These are phyloP conservation scores for Phytophthora palmivora DNA, from an alignment of 352 stramenopile genomes.

Conservation along the genomic window DNA sequence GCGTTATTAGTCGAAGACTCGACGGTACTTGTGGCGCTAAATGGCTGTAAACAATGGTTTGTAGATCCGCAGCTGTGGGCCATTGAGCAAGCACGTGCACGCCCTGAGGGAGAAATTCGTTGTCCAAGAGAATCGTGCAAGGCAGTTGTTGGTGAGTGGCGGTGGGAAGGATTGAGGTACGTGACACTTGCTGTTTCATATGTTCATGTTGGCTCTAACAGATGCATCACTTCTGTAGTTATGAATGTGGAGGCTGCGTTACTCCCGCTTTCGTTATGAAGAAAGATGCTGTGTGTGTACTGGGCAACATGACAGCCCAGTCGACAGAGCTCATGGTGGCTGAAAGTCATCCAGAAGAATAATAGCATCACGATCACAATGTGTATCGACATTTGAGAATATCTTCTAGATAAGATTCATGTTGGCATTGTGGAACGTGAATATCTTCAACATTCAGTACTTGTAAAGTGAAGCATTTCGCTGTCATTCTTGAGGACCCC, in stretches of 20 bases:
- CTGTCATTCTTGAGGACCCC: slow-evolving; percentile 38
- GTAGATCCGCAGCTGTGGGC: slow-evolving; percentile 63
- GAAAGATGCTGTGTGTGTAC: slow-evolving; percentile 50
- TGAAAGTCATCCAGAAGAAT: slow-evolving; percentile 15
- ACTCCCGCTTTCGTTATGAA: slow-evolving; percentile 60
- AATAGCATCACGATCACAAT: background rate
- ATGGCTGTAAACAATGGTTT: slow-evolving; percentile 51
- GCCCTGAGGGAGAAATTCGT: slow-evolving; percentile 38
- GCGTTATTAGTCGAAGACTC: slow-evolving; percentile 47
- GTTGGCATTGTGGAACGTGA: no score
- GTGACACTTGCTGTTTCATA: background rate
- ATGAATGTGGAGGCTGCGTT: slow-evolving; percentile 48
- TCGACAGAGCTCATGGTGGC: slow-evolving; percentile 28
- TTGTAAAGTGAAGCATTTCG: slow-evolving; percentile 51
- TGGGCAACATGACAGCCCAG: slow-evolving; percentile 52
- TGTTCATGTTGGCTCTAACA: background rate
- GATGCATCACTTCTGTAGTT: slow-evolving; percentile 29
- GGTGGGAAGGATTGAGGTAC: slow-evolving; percentile 58
- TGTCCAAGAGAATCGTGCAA: slow-evolving; percentile 53
- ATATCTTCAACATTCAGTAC: background rate
- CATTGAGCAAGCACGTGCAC: slow-evolving; percentile 28
- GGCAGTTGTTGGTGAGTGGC: slow-evolving; percentile 54
- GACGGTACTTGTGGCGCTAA: slow-evolving; percentile 29
- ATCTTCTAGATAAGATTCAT: no score
- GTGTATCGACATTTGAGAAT: no score